These are phyloP conservation scores for Claviceps cyperi DNA, from an alignment of 2,329 filamentous ascomycete genomes.

Conservation along the genomic window DNA sequence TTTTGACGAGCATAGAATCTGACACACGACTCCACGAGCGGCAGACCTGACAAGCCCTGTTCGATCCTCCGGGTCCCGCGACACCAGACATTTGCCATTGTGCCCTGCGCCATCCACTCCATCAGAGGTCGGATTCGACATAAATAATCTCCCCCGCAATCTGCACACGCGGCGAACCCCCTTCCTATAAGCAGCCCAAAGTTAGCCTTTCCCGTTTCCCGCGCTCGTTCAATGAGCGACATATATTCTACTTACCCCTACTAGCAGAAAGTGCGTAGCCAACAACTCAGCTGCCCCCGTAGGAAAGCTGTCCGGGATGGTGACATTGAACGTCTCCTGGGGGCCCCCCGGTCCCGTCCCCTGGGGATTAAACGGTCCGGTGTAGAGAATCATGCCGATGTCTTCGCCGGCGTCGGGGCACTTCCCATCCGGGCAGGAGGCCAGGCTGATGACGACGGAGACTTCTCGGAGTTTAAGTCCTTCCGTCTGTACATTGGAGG, in stretches of 20 bases:
- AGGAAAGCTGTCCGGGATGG: background rate
- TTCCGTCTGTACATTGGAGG: background rate
- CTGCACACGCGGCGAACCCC: background rate
- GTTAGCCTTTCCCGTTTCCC: too few species aligned
- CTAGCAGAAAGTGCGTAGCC: constrained; percentile 4
- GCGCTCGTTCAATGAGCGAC: too few species aligned
- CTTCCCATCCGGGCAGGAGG: background rate
- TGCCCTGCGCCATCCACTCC: background rate
- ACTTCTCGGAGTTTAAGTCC: background rate
- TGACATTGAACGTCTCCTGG: background rate
- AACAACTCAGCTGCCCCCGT: constrained; percentile 1
- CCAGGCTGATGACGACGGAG: constrained; percentile 2
- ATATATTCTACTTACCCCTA: background rate
- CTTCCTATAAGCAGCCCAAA: background rate
- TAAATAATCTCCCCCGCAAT: background rate
- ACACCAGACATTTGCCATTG: background rate
- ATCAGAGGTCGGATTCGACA: background rate
- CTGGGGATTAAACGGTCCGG: background rate
- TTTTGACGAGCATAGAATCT: too few species aligned
- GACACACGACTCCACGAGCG: too few species aligned
- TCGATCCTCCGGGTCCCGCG: too few species aligned
- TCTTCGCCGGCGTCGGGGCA: background rate
- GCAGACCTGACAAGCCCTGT: too few species aligned
- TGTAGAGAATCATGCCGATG: constrained; percentile 1
- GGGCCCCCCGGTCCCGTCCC: background rate